Conservation (phyloP, 129 eudicot genomes). For the Chrysanthemum lavandulifolium region DNA sequence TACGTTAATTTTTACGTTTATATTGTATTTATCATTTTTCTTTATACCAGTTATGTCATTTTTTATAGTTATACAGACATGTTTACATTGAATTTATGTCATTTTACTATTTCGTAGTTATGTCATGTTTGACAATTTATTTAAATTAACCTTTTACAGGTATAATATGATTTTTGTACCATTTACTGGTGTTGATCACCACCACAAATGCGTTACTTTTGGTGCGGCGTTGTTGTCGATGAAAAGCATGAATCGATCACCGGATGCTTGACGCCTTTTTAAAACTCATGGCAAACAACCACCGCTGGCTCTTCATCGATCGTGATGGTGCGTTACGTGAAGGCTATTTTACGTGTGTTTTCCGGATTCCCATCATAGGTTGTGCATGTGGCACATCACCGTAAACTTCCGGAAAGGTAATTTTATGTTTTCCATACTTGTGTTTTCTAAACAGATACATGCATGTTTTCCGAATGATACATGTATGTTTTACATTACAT, state of each 20-base stretch:
- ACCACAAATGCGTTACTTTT: neutral
- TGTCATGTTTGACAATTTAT: neutral
- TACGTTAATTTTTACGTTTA: neutral
- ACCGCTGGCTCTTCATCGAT: neutral
- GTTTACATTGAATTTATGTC: too few relatives aligned
- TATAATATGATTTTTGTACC: neutral
- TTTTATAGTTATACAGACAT: too few relatives aligned
- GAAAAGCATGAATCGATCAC: neutral
- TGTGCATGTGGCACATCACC: slow-evolving; percentile 1
- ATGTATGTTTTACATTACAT: too few relatives aligned
- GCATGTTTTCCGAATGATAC: too few relatives aligned
- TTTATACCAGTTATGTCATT: too few relatives aligned
- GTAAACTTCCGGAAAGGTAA: neutral
- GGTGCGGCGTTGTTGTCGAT: neutral
- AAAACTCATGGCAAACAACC: neutral
- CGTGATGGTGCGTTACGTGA: neutral
- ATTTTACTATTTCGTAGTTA: too few relatives aligned
- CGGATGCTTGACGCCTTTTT: neutral
- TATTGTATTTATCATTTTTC: neutral
- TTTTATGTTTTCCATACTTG: too few relatives aligned
- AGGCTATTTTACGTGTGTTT: neutral
- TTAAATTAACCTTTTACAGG: neutral
- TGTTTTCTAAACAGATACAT: too few relatives aligned
- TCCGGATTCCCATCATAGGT: neutral
- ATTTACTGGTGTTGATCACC: neutral